Evolutionary conservation across 495 filamentous ascomycete species (phyloP).

Genomic region (Thermochaetoides thermophila): DNA sequence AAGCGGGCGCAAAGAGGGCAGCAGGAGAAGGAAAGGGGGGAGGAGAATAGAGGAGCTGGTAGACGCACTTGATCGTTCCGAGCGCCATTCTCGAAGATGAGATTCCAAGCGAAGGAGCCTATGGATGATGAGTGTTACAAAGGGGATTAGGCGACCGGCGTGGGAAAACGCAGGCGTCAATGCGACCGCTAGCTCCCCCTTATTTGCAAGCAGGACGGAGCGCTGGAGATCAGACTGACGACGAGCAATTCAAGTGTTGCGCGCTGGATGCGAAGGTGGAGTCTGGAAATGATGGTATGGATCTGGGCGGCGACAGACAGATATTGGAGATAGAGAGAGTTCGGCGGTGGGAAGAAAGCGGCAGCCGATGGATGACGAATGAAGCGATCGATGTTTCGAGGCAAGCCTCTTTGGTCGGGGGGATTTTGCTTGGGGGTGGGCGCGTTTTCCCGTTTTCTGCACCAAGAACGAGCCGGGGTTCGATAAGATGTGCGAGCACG

Average conservation of each 20-base stretch:
- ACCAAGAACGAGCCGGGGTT: constrained; percentile 3
- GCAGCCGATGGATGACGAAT: constrained; percentile 15
- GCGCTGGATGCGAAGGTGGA: too few relatives aligned
- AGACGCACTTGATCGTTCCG: constrained; percentile 68
- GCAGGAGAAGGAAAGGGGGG: constrained; percentile 4
- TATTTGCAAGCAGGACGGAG: too few relatives aligned
- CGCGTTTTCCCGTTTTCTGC: too few relatives aligned
- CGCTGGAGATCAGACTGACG: constrained; percentile 10
- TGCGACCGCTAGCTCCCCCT: constrained; percentile 12
- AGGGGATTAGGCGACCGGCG: constrained; percentile 7
- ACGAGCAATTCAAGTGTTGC: too few relatives aligned
- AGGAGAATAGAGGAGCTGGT: too few relatives aligned
- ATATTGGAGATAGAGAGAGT: constrained; percentile 7
- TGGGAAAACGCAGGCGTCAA: constrained; percentile 7
- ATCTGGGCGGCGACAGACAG: constrained; percentile 6
- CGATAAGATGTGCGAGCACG: constrained; percentile 1
- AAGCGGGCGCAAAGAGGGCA: too few relatives aligned
- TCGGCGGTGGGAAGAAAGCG: constrained; percentile 6
- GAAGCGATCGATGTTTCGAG: constrained; percentile 9
- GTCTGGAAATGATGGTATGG: constrained; percentile 9
- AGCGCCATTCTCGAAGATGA: constrained; percentile 50
- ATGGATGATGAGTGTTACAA: constrained; percentile 10
- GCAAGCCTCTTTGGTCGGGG: not conserved
- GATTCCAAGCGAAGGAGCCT: constrained; percentile 15
- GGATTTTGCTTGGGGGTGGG: not conserved